Conservation (phyloP, 257 asterid species). For the Cynanchum wilfordii region DNA sequence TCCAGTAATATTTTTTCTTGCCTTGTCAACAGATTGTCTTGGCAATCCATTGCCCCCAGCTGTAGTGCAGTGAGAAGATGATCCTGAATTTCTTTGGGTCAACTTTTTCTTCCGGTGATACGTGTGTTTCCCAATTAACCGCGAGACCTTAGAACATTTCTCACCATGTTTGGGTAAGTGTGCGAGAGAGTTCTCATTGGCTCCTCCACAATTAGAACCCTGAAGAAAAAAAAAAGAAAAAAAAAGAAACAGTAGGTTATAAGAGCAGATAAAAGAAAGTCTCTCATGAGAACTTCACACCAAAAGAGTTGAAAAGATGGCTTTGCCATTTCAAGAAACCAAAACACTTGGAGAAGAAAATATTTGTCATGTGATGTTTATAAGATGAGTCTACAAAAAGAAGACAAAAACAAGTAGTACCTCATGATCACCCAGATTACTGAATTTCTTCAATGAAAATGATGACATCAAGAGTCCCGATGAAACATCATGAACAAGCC, state of each 20-base stretch:
- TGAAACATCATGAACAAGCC: constrained; percentile 41
- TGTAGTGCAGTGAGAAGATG: constrained; percentile 40
- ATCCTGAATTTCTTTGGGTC: constrained; percentile 31
- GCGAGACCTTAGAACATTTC: constrained; percentile 35
- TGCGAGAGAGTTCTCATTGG: constrained; percentile 22
- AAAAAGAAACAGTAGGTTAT: too few relatives aligned
- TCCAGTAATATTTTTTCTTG: constrained; percentile 36
- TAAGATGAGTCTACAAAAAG: neutral
- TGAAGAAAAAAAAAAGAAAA: neutral
- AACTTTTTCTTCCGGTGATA: constrained; percentile 57
- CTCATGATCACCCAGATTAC: constrained; percentile 28
- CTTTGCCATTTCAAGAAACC: neutral
- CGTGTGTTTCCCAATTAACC: constrained; percentile 40
- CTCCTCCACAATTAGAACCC: constrained; percentile 23
- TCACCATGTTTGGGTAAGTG: constrained; percentile 19
- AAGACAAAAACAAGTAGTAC: constrained; percentile 27
- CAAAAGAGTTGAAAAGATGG: constrained; percentile 12
- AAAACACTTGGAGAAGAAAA: neutral
- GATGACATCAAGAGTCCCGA: constrained; percentile 28
- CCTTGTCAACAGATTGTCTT: constrained; percentile 40
- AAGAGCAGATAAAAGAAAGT: neutral
- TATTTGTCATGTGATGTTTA: neutral
- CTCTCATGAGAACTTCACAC: neutral
- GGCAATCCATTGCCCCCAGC: constrained; percentile 28
- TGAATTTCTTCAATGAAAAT: constrained; percentile 28